Base-by-base conservation (phyloP, 352 stramenopile species). In the Phytophthora uliginosa region DNA sequence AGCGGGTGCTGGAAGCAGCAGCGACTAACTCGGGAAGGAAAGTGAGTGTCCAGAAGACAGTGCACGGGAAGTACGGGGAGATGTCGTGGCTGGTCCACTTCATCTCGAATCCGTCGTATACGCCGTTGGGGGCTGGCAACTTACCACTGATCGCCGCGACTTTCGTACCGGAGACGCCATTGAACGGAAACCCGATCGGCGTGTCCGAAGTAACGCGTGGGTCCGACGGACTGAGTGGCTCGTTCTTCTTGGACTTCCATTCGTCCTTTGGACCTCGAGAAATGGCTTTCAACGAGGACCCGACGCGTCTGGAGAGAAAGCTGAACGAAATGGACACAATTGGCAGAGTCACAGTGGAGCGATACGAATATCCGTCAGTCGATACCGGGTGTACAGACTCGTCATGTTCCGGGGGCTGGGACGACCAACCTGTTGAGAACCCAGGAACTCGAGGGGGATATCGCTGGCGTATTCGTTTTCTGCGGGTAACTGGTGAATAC, bases 311-410 rank as follows among this genome's bases (percentile, higher is more conserved):
- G 54, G 75, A 93, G 69, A 84, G 83, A 10, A 99, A 99, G 63
- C 85, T 99, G 18, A 93, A 99, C 63, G 97, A 99, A 80, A 98
- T 99, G 86, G 95, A 92, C 59, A 98, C 93, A 0, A 93, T 99
- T 26, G 94, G 94, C 12, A 76, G 81, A 38, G 94, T 99, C 0
- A 90, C 90, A 20, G 95, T 99, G 3, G 89, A 90, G 59, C 92
- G 92, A 48, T 82, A 95, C 18, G 78, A 93, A 26, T 98, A 98
- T 69, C 97, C 96, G 7, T 97, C 86, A 20, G 84, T 51, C 15
- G 74, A 63, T 6, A 93, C 81, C 0, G 84, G 84, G 5, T 96
- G 89, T 38, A 45, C 34, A 10, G 70, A 84, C 31, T 74, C 81
- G 5, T 61, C 63, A 0, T 96, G 89, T 47, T 91, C 88, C 1